Evolutionary conservation across 1,284 basidiomycete species (phyloP).

Genomic region (Sporisorium iseilematis-ciliati): DNA sequence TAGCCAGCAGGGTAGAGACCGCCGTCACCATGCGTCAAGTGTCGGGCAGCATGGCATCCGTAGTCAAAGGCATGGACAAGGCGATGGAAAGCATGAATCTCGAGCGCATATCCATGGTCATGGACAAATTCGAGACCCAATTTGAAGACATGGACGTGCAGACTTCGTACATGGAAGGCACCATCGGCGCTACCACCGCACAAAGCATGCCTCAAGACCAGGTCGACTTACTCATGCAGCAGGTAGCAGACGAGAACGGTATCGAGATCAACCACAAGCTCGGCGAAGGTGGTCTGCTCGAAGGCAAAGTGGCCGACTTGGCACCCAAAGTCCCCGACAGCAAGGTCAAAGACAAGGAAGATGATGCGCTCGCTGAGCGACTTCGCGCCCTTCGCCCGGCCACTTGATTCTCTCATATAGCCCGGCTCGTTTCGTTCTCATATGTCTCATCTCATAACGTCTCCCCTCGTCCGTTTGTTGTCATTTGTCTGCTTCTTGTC

Average conservation of each 20-base stretch:
- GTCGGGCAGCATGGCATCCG: conserved; percentile 94
- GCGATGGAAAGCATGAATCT: conserved; percentile 99
- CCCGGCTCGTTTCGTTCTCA: neutral
- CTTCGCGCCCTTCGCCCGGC: conserved; percentile 66
- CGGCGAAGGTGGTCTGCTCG: conserved; percentile 76
- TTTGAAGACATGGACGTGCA: conserved; percentile 98
- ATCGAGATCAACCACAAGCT: conserved; percentile 94
- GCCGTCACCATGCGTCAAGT: conserved; percentile 91
- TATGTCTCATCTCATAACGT: neutral
- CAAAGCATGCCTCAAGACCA: conserved; percentile 96
- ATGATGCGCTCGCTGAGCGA: conserved; percentile 80
- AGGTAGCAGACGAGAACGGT: conserved; percentile 96
- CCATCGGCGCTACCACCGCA: conserved; percentile 93
- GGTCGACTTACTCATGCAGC: conserved; percentile 89
- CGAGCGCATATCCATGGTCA: conserved; percentile 94
- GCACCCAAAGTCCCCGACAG: conserved; percentile 42
- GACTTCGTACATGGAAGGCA: conserved; percentile 97
- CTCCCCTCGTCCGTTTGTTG: neutral
- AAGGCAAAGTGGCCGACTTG: conserved; percentile 72
- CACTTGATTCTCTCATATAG: conserved; percentile 25
- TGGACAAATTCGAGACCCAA: conserved; percentile 99
- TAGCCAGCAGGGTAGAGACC: conserved; percentile 96
- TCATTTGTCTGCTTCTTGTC: neutral
- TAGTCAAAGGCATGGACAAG: conserved; percentile 97
- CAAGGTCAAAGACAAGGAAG: conserved; percentile 69